phyloP scores from a whole-genome alignment of 306 rosid species.

The Lupinus albus region DNA sequence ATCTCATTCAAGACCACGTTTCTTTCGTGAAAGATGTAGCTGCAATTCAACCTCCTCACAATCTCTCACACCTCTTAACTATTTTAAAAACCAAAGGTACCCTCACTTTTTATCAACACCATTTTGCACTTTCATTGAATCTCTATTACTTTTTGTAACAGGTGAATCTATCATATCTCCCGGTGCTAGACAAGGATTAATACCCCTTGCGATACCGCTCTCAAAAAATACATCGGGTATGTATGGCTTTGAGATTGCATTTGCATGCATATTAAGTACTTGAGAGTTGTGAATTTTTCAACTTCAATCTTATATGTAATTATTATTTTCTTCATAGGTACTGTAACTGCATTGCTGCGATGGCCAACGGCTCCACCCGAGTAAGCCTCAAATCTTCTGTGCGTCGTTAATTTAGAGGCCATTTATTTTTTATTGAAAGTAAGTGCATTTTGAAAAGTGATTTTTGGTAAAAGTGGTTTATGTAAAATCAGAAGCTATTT shows the following conservation, averaged over 20 bases:
- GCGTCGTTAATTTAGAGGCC: conserved; percentile 16
- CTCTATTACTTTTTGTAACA: conserved; percentile 39
- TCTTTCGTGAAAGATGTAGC: conserved; percentile 87
- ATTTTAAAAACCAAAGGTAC: conserved; percentile 78
- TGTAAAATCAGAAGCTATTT: too few species aligned
- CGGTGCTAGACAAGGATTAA: conserved; percentile 74
- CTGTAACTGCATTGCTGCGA: conserved; percentile 76
- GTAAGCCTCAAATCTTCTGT: conserved; percentile 46
- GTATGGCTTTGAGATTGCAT: conserved; percentile 37
- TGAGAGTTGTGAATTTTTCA: too few species aligned
- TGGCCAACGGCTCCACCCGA: conserved; percentile 98
- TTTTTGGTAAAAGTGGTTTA: too few species aligned
- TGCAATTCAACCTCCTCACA: conserved; percentile 41
- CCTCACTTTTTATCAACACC: conserved; percentile 53
- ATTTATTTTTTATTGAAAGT: too few species aligned
- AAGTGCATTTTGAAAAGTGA: too few species aligned
- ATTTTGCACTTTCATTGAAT: too few species aligned
- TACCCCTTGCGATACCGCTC: conserved; percentile 81
- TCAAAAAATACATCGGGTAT: conserved; percentile 71
- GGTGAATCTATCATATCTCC: conserved; percentile 87
- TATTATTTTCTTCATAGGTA: conserved; percentile 52
- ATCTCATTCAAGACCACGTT: conserved; percentile 52
- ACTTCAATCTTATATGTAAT: conserved; percentile 28
- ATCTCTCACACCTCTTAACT: conserved; percentile 47
- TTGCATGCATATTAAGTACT: neutral